A percentile compares a stretch with the other conserved stretches of the same genome.
Evolutionary conservation across 768 basidiomycete species (phyloP).

Genomic region (Hygrocybe coccinea): DNA sequence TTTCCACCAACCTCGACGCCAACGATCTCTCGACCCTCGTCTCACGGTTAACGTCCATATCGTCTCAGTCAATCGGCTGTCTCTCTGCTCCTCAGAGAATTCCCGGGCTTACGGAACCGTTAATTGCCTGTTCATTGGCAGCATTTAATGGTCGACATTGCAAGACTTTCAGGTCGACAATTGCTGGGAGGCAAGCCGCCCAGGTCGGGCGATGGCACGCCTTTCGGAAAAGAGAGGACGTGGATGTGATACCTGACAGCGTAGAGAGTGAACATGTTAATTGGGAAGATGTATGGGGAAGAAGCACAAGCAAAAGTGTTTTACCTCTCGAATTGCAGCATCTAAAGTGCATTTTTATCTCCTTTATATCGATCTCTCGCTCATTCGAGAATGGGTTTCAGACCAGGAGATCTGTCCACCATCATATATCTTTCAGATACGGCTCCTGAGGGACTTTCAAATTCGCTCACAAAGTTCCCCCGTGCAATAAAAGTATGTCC

Average conservation of each 20-base stretch:
- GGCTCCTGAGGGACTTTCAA: constrained; percentile 52
- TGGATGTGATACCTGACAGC: constrained; percentile 15
- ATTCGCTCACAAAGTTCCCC: constrained; percentile 41
- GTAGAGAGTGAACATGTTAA: constrained; percentile 24
- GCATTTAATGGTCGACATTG: constrained; percentile 42
- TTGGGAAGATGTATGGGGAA: constrained; percentile 54
- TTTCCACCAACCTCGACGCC: constrained; percentile 40
- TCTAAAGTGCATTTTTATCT: constrained; percentile 31
- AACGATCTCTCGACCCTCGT: constrained; percentile 40
- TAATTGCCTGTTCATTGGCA: constrained; percentile 54
- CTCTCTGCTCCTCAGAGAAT: constrained; percentile 45
- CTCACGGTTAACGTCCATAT: constrained; percentile 36
- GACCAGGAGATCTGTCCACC: constrained; percentile 29
- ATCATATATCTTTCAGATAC: constrained; percentile 56
- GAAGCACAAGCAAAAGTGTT: constrained; percentile 15
- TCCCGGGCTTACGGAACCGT: constrained; percentile 20
- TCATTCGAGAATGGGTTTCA: constrained; percentile 8
- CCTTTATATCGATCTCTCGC: neutral
- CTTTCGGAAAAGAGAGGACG: constrained; percentile 38
- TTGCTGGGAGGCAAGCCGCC: constrained; percentile 51
- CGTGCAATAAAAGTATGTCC: constrained; percentile 45
- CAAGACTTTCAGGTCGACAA: constrained; percentile 55
- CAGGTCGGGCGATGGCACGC: constrained; percentile 75
- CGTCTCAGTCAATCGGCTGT: constrained; percentile 51
- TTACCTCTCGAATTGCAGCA: constrained; percentile 39